A percentile compares a stretch with the other conserved stretches of the same genome.
phyloP scores from a whole-genome alignment of 1,284 basidiomycete genomes.

The Ustilago xerochloae region DNA sequence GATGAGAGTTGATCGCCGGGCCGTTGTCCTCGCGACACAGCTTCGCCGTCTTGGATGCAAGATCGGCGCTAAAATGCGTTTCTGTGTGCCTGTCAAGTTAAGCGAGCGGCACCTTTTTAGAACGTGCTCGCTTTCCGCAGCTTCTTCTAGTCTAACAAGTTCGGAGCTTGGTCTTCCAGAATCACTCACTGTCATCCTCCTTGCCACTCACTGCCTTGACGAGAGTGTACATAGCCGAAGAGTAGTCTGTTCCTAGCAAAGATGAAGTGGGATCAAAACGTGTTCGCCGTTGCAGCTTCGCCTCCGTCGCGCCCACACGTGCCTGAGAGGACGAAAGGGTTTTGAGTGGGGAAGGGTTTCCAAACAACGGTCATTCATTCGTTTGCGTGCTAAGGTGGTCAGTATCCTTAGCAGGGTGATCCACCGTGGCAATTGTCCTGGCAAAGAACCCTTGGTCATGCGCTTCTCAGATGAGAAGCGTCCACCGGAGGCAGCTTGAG shows the following conservation, averaged over 20 bases:
- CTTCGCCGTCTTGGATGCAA: no score
- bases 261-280: conserved; percentile 3
- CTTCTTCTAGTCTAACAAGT: neutral
- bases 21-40: no score
- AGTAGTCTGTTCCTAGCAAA: neutral
- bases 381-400: neutral
- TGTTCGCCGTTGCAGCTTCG: conserved; percentile 10
- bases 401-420: no score
- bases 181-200: no score
- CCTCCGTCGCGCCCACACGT: neutral
- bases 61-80: conserved; percentile 1
- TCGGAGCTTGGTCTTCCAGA: neutral
- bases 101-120: conserved; percentile 14
- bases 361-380: neutral
- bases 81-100: conserved; percentile 20
- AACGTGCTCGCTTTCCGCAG: conserved; percentile 23
- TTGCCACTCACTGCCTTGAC: no score
- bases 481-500: no score
- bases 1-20: no score
- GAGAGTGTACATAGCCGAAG: neutral
- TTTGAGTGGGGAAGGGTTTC: neutral
- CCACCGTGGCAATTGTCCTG: no score
- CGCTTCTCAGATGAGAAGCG: no score
- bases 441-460: no score
- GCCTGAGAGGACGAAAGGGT: no score